Evolutionary conservation across 495 filamentous ascomycete species (phyloP).

Genomic region (Rostrohypoxylon terebratum): DNA sequence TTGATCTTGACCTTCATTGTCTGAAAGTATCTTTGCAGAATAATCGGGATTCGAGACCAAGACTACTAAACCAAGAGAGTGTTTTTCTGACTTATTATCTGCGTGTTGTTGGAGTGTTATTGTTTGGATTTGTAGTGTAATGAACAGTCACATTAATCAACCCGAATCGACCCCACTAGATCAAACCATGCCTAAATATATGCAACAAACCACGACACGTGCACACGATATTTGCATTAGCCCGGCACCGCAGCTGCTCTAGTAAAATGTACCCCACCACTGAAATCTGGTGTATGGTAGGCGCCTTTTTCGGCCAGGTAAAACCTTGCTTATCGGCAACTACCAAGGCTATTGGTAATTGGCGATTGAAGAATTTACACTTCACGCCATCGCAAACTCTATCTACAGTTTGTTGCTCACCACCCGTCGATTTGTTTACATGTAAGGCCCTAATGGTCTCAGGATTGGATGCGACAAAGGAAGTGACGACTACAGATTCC

Average conservation of each 20-base stretch:
- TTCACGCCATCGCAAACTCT: slow-evolving; percentile 35
- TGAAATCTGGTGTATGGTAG: slow-evolving; percentile 19
- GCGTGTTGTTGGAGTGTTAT: slow-evolving; percentile 8
- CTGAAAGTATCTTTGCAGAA: not conserved
- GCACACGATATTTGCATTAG: slow-evolving; percentile 11
- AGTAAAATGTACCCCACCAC: slow-evolving; percentile 38
- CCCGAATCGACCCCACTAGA: slow-evolving; percentile 2
- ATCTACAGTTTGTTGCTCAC: slow-evolving; percentile 22
- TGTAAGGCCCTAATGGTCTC: not conserved
- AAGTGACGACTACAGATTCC: slow-evolving; percentile 25
- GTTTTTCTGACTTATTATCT: not conserved
- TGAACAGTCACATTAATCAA: slow-evolving; percentile 16
- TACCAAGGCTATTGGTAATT: slow-evolving; percentile 9
- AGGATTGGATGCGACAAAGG: slow-evolving; percentile 21
- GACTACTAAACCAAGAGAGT: not conserved
- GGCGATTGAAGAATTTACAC: slow-evolving; percentile 31
- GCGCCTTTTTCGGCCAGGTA: slow-evolving; percentile 24
- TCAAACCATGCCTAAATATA: not conserved
- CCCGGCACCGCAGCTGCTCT: slow-evolving; percentile 24
- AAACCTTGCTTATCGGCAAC: slow-evolving; percentile 36
- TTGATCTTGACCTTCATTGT: slow-evolving; percentile 94
- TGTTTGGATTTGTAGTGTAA: slow-evolving; percentile 9
- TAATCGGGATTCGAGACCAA: not conserved
- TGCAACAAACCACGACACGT: slow-evolving; percentile 11
- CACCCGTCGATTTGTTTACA: slow-evolving; percentile 16